Evolutionary conservation across 1,284 basidiomycete genomes (phyloP).

Genomic region (Exobasidium cylindrosporum): DNA sequence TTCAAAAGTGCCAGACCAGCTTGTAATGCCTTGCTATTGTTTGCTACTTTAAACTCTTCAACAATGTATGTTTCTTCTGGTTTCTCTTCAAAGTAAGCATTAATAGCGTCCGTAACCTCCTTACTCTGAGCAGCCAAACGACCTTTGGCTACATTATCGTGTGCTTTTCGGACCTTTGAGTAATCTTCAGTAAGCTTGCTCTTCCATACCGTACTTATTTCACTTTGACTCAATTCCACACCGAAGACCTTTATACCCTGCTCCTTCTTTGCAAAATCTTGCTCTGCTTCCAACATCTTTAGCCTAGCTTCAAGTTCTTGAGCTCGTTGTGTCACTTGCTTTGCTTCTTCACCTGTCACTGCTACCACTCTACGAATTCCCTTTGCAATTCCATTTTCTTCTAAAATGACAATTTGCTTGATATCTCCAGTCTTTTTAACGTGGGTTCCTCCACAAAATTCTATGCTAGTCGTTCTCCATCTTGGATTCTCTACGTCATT

Average conservation of each 20-base stretch:
- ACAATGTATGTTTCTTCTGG: constrained; percentile 69
- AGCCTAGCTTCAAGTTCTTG: constrained; percentile 68
- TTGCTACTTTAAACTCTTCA: constrained; percentile 60
- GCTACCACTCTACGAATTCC: constrained; percentile 92
- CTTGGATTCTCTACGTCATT: constrained; percentile 80
- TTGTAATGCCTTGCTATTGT: constrained; percentile 64
- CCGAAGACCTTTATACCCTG: constrained; percentile 75
- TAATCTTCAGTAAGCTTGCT: constrained; percentile 75
- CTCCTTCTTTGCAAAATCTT: constrained; percentile 76
- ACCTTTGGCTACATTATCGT: constrained; percentile 82
- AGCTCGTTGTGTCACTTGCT: constrained; percentile 72
- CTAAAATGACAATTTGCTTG: constrained; percentile 87
- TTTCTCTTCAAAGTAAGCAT: constrained; percentile 72
- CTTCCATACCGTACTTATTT: constrained; percentile 83
- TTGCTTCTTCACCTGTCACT: constrained; percentile 89
- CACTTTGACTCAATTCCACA: constrained; percentile 83
- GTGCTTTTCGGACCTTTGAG: constrained; percentile 70
- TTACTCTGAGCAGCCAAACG: constrained; percentile 75
- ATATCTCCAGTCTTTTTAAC: constrained; percentile 93
- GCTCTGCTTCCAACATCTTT: constrained; percentile 65
- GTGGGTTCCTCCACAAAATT: constrained; percentile 98
- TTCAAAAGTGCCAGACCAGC: constrained; percentile 72
- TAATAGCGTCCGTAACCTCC: constrained; percentile 70
- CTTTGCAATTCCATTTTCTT: constrained; percentile 96
- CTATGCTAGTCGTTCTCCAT: constrained; percentile 86